phyloP scores from a whole-genome alignment of 257 asterid genomes.

The Solanum chiquidenum region DNA sequence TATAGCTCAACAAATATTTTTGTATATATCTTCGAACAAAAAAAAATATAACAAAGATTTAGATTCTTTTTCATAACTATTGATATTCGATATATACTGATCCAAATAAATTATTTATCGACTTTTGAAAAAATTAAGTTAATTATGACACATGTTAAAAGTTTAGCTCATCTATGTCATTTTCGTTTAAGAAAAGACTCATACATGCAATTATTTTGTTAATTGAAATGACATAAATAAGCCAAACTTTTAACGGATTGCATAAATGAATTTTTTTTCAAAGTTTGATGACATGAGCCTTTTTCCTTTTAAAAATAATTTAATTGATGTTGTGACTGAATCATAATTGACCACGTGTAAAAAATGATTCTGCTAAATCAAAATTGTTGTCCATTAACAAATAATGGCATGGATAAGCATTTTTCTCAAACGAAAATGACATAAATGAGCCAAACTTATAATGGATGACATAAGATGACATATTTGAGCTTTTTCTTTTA shows the following conservation, averaged over 20 bases:
- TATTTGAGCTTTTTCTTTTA: accelerated
- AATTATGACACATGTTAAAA: neutral
- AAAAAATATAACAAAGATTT: neutral
- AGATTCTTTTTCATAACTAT: neutral
- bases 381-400: no score
- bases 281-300: no score
- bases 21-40: neutral
- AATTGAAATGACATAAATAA: neutral
- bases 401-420: no score
- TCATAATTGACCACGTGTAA: no score
- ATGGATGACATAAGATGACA: neutral
- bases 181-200: neutral
- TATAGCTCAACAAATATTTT: neutral
- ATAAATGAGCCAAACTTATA: no score
- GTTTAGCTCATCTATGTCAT: accelerated
- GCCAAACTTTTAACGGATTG: no score
- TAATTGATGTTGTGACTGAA: no score
- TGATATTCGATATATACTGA: neutral
- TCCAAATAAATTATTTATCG: neutral
- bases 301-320: no score
- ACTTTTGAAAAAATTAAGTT: no score
- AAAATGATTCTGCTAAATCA: neutral
- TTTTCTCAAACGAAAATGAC: no score
- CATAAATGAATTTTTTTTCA: no score
- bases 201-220: neutral